These are phyloP conservation scores for Bertia moriformis DNA, from an alignment of 2,329 filamentous ascomycete genomes.

Conservation along the genomic window DNA sequence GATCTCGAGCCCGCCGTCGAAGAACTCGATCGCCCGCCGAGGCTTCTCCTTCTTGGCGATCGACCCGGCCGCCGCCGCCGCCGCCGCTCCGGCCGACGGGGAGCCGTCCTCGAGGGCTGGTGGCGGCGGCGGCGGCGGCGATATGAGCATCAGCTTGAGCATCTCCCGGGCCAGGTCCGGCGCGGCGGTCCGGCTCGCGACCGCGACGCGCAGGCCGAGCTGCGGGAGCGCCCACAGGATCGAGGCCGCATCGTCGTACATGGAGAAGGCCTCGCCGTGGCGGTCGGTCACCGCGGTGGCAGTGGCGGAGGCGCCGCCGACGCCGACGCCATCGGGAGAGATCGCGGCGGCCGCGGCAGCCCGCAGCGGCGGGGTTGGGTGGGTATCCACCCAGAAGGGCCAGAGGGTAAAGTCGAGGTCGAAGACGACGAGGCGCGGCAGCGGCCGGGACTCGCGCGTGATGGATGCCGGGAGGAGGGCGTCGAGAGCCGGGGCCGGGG, in stretches of 20 bases:
- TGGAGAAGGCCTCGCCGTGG: constrained; percentile 51
- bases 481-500: too few relatives aligned
- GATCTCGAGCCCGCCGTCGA: constrained; percentile 48
- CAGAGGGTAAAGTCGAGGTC: constrained; percentile 98
- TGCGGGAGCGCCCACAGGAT: constrained; percentile 46
- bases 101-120: constrained; percentile 7
- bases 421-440: constrained; percentile 77
- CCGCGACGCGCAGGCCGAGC: constrained; percentile 39
- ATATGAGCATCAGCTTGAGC: constrained; percentile 57
- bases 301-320: constrained; percentile 19
- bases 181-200: constrained; percentile 68
- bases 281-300: constrained; percentile 26
- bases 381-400: constrained; percentile 96
- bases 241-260: constrained; percentile 56
- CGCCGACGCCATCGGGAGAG: constrained; percentile 19
- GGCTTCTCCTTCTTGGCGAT: constrained; percentile 14
- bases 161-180: constrained; percentile 70
- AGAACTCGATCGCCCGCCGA: constrained; percentile 38
- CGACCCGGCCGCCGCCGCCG: constrained; percentile 6
- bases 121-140: too few relatives aligned
- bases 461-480: too few relatives aligned
- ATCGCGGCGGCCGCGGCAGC: constrained; percentile 13
- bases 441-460: constrained; percentile 48
- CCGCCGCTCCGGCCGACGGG: constrained; percentile 2
- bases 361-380: constrained; percentile 62